Conservation (phyloP, 805 yeast genomes). For the Candida ascalaphidarum region DNA sequence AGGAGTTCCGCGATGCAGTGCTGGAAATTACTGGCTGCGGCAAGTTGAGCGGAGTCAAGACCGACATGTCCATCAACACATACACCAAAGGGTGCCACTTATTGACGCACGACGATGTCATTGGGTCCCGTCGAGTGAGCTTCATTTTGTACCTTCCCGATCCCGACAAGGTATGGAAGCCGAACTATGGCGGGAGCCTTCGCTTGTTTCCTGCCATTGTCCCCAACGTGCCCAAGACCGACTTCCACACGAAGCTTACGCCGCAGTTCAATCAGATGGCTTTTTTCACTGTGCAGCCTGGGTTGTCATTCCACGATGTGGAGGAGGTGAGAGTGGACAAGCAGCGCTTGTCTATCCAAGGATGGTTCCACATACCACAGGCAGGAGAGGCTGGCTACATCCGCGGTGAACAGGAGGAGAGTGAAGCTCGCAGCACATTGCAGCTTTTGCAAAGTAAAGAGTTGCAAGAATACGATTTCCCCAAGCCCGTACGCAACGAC, state of each 20-base stretch:
- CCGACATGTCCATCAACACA: slow-evolving; percentile 88
- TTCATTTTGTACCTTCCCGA: slow-evolving; percentile 90
- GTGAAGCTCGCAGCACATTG: slow-evolving; percentile 67
- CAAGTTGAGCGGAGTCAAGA: slow-evolving; percentile 78
- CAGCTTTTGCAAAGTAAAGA: slow-evolving; percentile 73
- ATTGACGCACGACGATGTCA: slow-evolving; percentile 94
- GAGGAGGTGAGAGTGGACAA: slow-evolving; percentile 92
- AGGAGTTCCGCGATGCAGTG: slow-evolving; percentile 72
- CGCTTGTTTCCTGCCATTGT: slow-evolving; percentile 79
- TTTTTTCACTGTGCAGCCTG: slow-evolving; percentile 93
- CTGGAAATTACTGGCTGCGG: slow-evolving; percentile 81
- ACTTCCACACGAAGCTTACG: slow-evolving; percentile 56
- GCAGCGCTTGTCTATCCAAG: slow-evolving; percentile 88
- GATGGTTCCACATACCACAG: slow-evolving; percentile 99
- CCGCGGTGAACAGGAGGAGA: slow-evolving; percentile 73
- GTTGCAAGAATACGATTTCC: slow-evolving; percentile 73
- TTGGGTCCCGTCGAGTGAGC: slow-evolving; percentile 89
- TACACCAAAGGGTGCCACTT: slow-evolving; percentile 91
- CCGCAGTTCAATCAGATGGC: slow-evolving; percentile 97
- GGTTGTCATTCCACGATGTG: slow-evolving; percentile 93
- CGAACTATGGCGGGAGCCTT: slow-evolving; percentile 89
- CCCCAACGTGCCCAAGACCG: slow-evolving; percentile 85
- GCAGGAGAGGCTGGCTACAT: slow-evolving; percentile 79
- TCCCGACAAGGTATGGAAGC: slow-evolving; percentile 83
- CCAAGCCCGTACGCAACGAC: slow-evolving; percentile 48